Conservation (phyloP, 2,329 filamentous ascomycete genomes). For the Alternaria gaisen region DNA sequence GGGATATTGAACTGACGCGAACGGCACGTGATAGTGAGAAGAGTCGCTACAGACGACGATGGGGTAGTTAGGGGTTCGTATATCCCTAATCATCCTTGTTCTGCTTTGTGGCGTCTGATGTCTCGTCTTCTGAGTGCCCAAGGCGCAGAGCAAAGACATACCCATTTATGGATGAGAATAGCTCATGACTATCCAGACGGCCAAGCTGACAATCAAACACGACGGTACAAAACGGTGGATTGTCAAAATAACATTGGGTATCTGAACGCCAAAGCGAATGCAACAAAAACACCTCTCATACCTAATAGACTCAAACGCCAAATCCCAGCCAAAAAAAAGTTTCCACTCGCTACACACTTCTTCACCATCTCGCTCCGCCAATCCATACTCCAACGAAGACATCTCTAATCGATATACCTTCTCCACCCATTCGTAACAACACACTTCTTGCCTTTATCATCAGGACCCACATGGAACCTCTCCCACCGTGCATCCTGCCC, state of each 20-base stretch:
- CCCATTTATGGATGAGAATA: too few species aligned
- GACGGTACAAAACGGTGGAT: too few species aligned
- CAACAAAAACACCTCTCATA: background rate
- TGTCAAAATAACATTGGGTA: background rate
- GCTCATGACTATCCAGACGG: too few species aligned
- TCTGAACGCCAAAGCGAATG: background rate
- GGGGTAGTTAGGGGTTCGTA: too few species aligned
- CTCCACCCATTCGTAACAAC: conserved; percentile 11
- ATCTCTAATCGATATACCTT: conserved; percentile 13
- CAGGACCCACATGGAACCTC: conserved; percentile 66
- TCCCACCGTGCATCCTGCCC: conserved; percentile 87
- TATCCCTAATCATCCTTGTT: too few species aligned
- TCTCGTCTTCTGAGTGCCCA: accelerated
- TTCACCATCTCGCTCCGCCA: background rate
- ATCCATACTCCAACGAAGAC: too few species aligned
- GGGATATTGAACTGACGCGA: too few species aligned
- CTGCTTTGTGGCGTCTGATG: too few species aligned
- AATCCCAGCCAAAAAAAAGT: background rate
- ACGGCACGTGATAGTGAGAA: too few species aligned
- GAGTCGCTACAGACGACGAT: too few species aligned
- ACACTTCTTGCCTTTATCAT: conserved; percentile 65
- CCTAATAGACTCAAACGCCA: background rate
- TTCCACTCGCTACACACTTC: background rate
- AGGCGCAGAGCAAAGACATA: too few species aligned
- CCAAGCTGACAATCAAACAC: too few species aligned